phyloP scores from a whole-genome alignment of 768 basidiomycete genomes.

The Leccinum olivaceopallidum region DNA sequence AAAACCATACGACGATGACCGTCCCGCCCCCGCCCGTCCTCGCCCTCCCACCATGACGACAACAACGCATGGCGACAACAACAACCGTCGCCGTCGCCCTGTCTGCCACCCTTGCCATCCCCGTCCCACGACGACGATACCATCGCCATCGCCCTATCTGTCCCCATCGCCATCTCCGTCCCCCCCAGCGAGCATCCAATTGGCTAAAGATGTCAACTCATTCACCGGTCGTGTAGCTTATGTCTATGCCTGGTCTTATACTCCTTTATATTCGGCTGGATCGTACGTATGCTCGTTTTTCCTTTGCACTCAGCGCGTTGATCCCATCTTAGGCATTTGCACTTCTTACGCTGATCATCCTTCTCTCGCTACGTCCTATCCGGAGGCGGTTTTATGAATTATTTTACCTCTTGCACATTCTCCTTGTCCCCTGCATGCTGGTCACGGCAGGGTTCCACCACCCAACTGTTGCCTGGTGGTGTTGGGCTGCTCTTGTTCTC shows the following conservation, averaged over 20 bases:
- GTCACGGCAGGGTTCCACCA: constrained; percentile 66
- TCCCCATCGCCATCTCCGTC: too few species aligned
- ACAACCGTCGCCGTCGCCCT: too few species aligned
- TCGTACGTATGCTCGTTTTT: constrained; percentile 37
- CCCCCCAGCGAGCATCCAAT: constrained; percentile 51
- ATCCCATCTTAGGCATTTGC: constrained; percentile 48
- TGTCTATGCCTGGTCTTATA: constrained; percentile 56
- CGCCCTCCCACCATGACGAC: too few species aligned
- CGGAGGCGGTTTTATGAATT: constrained; percentile 56
- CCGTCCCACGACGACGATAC: too few species aligned
- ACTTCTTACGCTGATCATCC: constrained; percentile 51
- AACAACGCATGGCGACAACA: too few species aligned
- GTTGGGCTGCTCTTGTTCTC: constrained; percentile 57
- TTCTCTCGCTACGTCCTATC: constrained; percentile 51
- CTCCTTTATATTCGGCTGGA: constrained; percentile 63
- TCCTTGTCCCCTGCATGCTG: constrained; percentile 63
- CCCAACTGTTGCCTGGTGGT: constrained; percentile 66
- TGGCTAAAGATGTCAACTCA: constrained; percentile 49
- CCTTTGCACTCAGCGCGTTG: constrained; percentile 1
- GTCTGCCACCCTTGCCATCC: too few species aligned
- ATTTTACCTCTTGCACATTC: constrained; percentile 67
- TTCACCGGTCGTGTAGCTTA: constrained; percentile 44
- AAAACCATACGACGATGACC: too few species aligned
- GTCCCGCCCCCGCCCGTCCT: too few species aligned
- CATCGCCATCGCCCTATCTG: too few species aligned